Evolutionary conservation across 306 rosid species (phyloP).

Genomic region (Dryas octopetala): DNA sequence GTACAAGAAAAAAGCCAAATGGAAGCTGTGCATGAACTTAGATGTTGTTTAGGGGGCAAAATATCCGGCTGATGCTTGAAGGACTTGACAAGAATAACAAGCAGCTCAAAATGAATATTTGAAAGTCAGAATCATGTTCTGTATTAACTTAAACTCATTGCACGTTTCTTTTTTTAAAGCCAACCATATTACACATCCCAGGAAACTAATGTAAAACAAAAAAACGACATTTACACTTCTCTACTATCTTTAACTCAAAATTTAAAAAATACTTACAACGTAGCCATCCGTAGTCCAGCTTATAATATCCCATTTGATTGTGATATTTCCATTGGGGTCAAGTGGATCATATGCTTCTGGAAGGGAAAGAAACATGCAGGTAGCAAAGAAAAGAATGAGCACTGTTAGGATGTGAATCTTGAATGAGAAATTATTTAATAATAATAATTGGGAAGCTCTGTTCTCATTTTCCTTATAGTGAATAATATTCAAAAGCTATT

Average conservation of each 20-base stretch:
- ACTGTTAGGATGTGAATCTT: not conserved
- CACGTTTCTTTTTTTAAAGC: not conserved
- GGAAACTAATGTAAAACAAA: not conserved
- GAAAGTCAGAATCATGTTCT: not conserved
- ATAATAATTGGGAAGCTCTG: not conserved
- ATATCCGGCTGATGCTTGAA: not conserved
- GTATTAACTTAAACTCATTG: not conserved
- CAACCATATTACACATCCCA: not conserved
- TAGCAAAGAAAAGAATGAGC: not conserved
- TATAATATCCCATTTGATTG: conserved; percentile 76
- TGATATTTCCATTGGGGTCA: conserved; percentile 76
- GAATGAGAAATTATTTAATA: not conserved
- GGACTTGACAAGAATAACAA: not conserved
- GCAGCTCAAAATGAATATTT: too few relatives aligned
- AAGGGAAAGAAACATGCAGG: conserved; percentile 25
- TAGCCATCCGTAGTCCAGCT: conserved; percentile 80
- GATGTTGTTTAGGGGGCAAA: not conserved
- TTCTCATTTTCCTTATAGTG: not conserved
- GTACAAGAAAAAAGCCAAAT: not conserved
- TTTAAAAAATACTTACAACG: conserved; percentile 46
- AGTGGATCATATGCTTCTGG: conserved; percentile 89
- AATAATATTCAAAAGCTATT: not conserved
- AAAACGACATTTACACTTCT: not conserved
- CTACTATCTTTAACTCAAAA: not conserved
- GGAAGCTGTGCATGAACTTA: not conserved